Base-by-base conservation (phyloP, 2,329 filamentous ascomycete genomes). In the Teratosphaeriaceae sp. region DNA sequence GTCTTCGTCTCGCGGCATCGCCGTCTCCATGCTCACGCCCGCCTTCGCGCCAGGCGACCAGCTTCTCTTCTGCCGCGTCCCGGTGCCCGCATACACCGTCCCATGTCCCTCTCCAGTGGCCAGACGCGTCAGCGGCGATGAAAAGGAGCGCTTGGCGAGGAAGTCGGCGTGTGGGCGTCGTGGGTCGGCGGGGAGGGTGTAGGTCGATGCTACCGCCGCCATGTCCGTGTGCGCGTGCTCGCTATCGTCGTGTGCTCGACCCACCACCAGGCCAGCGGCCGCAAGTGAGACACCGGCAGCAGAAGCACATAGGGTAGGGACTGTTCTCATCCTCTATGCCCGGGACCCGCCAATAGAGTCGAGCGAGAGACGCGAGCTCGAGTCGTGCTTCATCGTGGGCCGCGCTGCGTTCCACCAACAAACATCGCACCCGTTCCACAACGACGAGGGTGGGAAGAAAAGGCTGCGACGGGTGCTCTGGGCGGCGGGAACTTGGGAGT, bases 201-300 rank as follows among this genome's bases (percentile, higher is more conserved):
- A 54, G n/a, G 52, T 50, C 13, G 42, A 44, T 19, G 51, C 47
- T 13, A 52, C 43, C 19, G 45, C 48, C 20, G 46, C 56, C 55
- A 58, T 58, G 40, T 51, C 50, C 40, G 45, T 35, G 40, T 34
- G 27, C 22, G 41, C 34, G 44, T 40, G 20, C n/a, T n/a, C n/a
- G 18, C 34, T 12, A 18, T 39, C 23, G 37, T 39, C 22, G 37
- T 20, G 9, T 15, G 35, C 20, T 15, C 37, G 48, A 40, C 50
- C 54, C 23, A 60, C 43, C 27, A 50, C 50, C 37, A 60, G 68
- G 48, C 79, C 78, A 45, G 77, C 68, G 44, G 74, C 71, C 52
- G 78, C 78, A 52, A 79, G 71, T 61, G 75, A 76, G 65, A 80
- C 68, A 58, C 64, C 60, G 56, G 76, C 79, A 68, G 76, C 76